phyloP scores from a whole-genome alignment of 1,139 yeast species.

The Geotrichum candidum region DNA sequence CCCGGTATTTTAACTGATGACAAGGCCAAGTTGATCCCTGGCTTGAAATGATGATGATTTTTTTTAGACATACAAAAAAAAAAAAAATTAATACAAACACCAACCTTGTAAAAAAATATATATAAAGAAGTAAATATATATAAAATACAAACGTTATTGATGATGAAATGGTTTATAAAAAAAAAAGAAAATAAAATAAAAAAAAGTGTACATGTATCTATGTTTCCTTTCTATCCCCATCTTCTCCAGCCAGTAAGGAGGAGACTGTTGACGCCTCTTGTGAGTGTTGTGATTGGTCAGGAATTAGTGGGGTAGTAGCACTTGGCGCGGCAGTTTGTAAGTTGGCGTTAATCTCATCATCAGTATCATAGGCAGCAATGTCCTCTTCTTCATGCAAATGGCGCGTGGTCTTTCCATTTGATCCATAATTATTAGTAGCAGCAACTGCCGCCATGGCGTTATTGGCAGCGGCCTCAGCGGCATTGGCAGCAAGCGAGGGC shows the following conservation, averaged over 20 bases:
- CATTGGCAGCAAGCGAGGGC: background rate
- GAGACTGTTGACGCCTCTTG: constrained; percentile 11
- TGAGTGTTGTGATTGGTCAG: background rate
- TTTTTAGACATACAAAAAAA: background rate
- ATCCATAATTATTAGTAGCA: background rate
- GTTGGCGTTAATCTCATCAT: background rate
- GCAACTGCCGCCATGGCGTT: background rate
- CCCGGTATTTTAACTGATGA: constrained; percentile 33
- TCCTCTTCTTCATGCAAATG: constrained; percentile 3
- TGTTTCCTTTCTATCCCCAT: background rate
- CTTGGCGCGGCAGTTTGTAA: background rate
- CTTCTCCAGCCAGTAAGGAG: constrained; percentile 2
- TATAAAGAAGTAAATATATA: background rate
- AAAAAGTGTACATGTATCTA: background rate
- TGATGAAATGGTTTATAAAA: background rate
- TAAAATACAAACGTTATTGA: background rate
- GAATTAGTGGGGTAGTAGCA: background rate
- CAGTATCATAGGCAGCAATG: constrained; percentile 4
- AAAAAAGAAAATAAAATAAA: background rate
- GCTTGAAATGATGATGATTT: constrained; percentile 20
- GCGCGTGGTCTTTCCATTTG: background rate
- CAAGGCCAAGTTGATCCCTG: constrained; percentile 28
- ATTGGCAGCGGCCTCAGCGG: background rate
- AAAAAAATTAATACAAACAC: background rate
- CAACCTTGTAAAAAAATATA: background rate